phyloP scores from a whole-genome alignment of 495 filamentous ascomycete genomes.

The Aspergillus heteromorphus region DNA sequence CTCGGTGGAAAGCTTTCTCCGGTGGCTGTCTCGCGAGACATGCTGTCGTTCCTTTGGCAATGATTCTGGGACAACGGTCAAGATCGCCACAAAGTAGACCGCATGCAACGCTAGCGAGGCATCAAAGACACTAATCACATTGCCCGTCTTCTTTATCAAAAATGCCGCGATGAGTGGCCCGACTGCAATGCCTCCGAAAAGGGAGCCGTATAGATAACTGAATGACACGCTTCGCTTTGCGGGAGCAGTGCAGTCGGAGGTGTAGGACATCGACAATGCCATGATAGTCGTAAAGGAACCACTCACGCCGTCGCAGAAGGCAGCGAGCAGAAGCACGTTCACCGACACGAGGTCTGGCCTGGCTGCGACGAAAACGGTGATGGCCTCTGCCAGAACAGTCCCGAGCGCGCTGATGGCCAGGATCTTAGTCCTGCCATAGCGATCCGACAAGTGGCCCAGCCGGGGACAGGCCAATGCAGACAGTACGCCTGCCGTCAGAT shows the following conservation, averaged over 20 bases:
- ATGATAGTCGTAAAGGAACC: constrained; percentile 82
- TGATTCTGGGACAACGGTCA: constrained; percentile 75
- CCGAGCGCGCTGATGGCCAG: constrained; percentile 64
- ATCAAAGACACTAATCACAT: constrained; percentile 72
- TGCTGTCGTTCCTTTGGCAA: constrained; percentile 62
- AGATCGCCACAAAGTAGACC: constrained; percentile 63
- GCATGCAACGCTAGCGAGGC: constrained; percentile 63
- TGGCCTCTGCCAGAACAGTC: constrained; percentile 60
- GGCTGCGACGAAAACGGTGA: constrained; percentile 70
- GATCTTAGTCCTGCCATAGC: constrained; percentile 71
- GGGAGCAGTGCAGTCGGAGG: constrained; percentile 78
- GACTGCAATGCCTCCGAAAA: constrained; percentile 80
- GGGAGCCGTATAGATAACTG: constrained; percentile 78
- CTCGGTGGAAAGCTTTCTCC: constrained; percentile 14
- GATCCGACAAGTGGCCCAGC: constrained; percentile 80
- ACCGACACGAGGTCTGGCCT: constrained; percentile 67
- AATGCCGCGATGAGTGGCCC: constrained; percentile 77
- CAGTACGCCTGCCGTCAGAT: constrained; percentile 63
- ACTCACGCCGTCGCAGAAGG: constrained; percentile 70
- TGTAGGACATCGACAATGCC: constrained; percentile 79
- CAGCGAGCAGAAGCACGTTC: constrained; percentile 68
- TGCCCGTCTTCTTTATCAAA: constrained; percentile 63
- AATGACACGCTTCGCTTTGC: constrained; percentile 77
- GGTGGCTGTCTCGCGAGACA: constrained; percentile 62
- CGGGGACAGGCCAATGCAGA: constrained; percentile 74